Evolutionary conservation across 2,329 filamentous ascomycete genomes (phyloP), one percentile per base, ranked within the genome.

Genomic region (Paramyrothecium roridum): DNA sequence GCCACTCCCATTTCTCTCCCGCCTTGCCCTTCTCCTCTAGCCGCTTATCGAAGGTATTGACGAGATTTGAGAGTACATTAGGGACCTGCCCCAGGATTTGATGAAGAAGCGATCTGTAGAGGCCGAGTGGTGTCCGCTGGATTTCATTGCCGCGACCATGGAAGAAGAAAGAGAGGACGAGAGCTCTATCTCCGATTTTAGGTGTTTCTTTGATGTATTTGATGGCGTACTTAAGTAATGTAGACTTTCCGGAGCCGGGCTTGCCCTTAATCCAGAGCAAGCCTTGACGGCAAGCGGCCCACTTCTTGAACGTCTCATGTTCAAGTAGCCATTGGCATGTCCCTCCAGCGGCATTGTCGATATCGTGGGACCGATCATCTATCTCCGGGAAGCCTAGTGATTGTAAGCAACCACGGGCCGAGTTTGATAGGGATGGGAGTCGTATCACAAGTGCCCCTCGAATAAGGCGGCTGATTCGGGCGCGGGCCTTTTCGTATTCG

Each of bases 91-190:
- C 23, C 6, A 72, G 66, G 20, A 69, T 37, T 6, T 55, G 30
- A n/a, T 52, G 2, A 37, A 55, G 49, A 22, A 55, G 48, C 1
- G 48, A 53, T 12, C 45, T 37, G 22, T 55, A 57, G 22, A 55
- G 51, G 1, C 56, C 53, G 0, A 52, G 12, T 13, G 48, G 43
- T 1, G 47, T 55, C 37, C 13, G 53, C 34, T 57, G 51, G 11
- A 57, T 50, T 34, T 53, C 40, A 19, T 19, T 2, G 8, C 53
- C 53, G 2, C 56, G 56, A 3, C 48, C 53, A 26, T 57, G 66
- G 52, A 76, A 74, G 59, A 74, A 75, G 62, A 74, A 75, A 1
- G 60, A 64, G 11, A 73, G 57, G 6, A 65, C 50, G 7, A 70
- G 40, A 3, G 26, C 45, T 2, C 33, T 17, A 3, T 54, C 54